These are phyloP conservation scores for Talaromyces proteolyticus DNA, from an alignment of 495 filamentous ascomycete genomes.

Conservation along the genomic window DNA sequence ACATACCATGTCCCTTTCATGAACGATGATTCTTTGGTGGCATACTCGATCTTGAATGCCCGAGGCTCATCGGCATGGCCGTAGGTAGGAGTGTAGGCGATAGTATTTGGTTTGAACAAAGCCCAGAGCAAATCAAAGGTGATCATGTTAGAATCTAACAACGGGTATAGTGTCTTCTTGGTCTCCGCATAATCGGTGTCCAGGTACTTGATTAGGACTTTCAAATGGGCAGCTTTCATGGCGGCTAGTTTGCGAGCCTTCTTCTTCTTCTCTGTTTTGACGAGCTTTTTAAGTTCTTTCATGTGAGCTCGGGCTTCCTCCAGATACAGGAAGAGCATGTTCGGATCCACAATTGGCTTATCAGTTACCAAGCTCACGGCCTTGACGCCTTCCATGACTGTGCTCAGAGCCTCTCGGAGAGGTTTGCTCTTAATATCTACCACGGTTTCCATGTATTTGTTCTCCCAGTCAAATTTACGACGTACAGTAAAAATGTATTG, in stretches of 20 bases:
- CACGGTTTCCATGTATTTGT: slow-evolving; percentile 71
- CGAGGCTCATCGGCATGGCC: slow-evolving; percentile 75
- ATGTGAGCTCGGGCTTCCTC: slow-evolving; percentile 64
- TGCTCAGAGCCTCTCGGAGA: slow-evolving; percentile 64
- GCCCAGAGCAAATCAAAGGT: slow-evolving; percentile 91
- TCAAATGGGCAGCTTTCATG: slow-evolving; percentile 57
- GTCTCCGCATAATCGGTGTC: slow-evolving; percentile 74
- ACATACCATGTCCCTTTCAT: slow-evolving; percentile 75
- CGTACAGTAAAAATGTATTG: slow-evolving; percentile 84
- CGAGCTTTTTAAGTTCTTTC: slow-evolving; percentile 59
- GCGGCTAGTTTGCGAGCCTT: slow-evolving; percentile 54
- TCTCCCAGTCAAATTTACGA: slow-evolving; percentile 81
- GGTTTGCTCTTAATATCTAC: slow-evolving; percentile 85
- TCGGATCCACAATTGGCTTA: slow-evolving; percentile 73
- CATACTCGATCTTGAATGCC: slow-evolving; percentile 84
- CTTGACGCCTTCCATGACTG: slow-evolving; percentile 77
- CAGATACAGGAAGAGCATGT: slow-evolving; percentile 83
- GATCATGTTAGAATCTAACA: slow-evolving; percentile 78
- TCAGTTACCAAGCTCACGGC: slow-evolving; percentile 78
- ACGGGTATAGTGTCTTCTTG: slow-evolving; percentile 77
- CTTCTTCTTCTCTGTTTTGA: slow-evolving; percentile 59
- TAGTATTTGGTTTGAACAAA: slow-evolving; percentile 83
- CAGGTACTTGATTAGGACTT: slow-evolving; percentile 73
- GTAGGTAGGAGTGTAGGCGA: slow-evolving; percentile 78
- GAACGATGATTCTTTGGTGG: slow-evolving; percentile 63